Evolutionary conservation across 2,329 filamentous ascomycete species (phyloP).

Genomic region (Aspergillus sp.): DNA sequence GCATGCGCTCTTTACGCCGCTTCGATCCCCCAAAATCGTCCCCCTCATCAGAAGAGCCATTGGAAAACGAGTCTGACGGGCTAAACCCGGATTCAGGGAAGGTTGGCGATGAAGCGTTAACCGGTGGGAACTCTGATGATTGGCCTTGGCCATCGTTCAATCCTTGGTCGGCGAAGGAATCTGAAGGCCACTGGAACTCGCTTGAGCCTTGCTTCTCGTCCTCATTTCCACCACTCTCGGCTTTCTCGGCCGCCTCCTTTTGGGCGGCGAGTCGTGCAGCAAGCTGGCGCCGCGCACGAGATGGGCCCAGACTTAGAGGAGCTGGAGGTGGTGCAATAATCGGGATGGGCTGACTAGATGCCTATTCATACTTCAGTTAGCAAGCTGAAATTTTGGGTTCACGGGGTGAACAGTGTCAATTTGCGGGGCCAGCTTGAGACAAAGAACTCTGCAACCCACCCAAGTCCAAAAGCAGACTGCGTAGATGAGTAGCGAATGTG

Average conservation of each 20-base stretch:
- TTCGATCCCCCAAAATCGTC: constrained; percentile 38
- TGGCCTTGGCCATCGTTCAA: constrained; percentile 31
- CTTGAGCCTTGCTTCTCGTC: constrained; percentile 12
- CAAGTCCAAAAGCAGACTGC: not conserved
- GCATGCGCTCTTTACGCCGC: constrained; percentile 48
- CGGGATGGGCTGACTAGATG: constrained; percentile 43
- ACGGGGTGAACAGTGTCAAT: too few species aligned
- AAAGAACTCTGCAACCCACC: constrained; percentile 11
- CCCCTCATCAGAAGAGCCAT: constrained; percentile 43
- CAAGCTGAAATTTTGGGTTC: not conserved
- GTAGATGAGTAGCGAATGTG: not conserved
- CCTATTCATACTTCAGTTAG: constrained; percentile 22
- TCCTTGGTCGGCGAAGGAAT: constrained; percentile 40
- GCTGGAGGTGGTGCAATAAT: constrained; percentile 61
- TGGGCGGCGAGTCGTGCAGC: constrained; percentile 81
- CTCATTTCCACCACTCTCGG: constrained; percentile 28
- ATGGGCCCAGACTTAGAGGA: constrained; percentile 81
- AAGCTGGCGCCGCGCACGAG: constrained; percentile 82
- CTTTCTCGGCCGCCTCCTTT: constrained; percentile 55
- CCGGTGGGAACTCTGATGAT: constrained; percentile 30
- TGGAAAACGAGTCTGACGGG: constrained; percentile 40
- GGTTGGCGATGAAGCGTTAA: constrained; percentile 32
- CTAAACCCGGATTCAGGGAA: constrained; percentile 42
- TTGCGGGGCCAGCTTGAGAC: not conserved
- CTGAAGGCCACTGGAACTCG: constrained; percentile 34